A percentile compares a stretch with the other conserved stretches of the same genome.
Conservation (phyloP, 2,329 filamentous ascomycete species). For the Penicillium hesseltinei region DNA sequence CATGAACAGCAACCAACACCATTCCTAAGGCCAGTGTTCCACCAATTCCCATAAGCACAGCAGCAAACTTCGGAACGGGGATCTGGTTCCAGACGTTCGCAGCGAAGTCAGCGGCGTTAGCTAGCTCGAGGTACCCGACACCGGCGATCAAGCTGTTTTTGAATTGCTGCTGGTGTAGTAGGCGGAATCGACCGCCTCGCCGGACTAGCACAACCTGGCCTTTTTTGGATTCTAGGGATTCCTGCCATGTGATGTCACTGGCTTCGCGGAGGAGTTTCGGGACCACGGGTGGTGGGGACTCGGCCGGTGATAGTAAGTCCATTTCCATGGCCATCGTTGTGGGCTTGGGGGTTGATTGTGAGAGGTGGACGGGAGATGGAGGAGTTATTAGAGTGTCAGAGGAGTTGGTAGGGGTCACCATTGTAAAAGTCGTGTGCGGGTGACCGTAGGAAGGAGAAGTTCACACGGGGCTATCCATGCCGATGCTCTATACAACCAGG, state of each 20-base stretch:
- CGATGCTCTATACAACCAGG: not conserved
- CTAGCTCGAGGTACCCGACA: conserved; percentile 55
- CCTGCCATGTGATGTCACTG: conserved; percentile 23
- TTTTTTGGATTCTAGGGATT: conserved; percentile 14
- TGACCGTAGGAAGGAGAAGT: not conserved
- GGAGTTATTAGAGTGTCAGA: conserved; percentile 19
- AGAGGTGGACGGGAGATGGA: not conserved
- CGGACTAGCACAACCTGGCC: conserved; percentile 15
- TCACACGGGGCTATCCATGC: conserved; percentile 7
- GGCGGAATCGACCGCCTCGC: conserved; percentile 14
- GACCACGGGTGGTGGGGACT: conserved; percentile 2
- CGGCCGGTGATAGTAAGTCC: conserved; percentile 2
- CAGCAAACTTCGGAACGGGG: conserved; percentile 51
- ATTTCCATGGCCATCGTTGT: conserved; percentile 1
- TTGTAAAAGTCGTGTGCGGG: conserved; percentile 2
- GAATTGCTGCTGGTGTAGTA: conserved; percentile 32
- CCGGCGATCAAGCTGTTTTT: conserved; percentile 37
- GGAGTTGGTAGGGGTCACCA: conserved; percentile 14
- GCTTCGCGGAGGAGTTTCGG: conserved; percentile 22
- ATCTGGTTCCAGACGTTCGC: conserved; percentile 58
- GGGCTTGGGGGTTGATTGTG: not conserved
- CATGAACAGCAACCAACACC: conserved; percentile 48
- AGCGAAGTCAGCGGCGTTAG: conserved; percentile 57
- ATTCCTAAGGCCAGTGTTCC: conserved; percentile 49
- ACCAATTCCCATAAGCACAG: conserved; percentile 54